Percentiles rank a stretch among this genome's conserved stretches.
These are phyloP conservation scores for Cutaneotrichosporon mucoides DNA, from an alignment of 1,284 basidiomycete genomes.

Conservation along the genomic window DNA sequence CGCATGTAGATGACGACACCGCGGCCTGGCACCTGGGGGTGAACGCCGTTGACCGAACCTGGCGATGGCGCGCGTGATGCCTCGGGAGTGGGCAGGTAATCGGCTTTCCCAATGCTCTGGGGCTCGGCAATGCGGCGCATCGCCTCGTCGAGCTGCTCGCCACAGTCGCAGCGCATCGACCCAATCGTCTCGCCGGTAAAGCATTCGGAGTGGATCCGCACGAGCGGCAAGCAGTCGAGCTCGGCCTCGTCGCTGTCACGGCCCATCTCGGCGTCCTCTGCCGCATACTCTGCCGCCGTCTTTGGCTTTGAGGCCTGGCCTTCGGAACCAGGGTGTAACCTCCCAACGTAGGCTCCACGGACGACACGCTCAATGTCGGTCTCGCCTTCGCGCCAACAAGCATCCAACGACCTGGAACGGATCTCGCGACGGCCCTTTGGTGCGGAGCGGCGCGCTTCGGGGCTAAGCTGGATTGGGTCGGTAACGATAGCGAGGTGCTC, in stretches of 20 bases:
- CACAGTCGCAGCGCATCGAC: conserved; percentile 98
- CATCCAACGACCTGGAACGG: conserved; percentile 76
- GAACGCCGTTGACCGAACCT: conserved; percentile 3
- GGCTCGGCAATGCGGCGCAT: conserved; percentile 83
- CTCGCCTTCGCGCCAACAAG: conserved; percentile 78
- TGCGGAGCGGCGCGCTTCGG: conserved; percentile 45
- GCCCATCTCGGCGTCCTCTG: conserved; percentile 9
- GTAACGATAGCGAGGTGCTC: conserved; percentile 98
- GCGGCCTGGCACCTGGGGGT: conserved; percentile 58
- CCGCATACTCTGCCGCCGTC: neutral
- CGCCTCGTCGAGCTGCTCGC: conserved; percentile 96
- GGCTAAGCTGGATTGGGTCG: conserved; percentile 71
- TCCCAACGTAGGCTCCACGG: conserved; percentile 88
- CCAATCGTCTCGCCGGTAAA: conserved; percentile 98
- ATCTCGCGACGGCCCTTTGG: conserved; percentile 54
- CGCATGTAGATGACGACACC: conserved; percentile 97
- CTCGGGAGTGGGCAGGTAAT: conserved; percentile 36
- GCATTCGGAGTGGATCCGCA: conserved; percentile 97
- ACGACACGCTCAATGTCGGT: conserved; percentile 91
- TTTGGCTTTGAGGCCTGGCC: conserved; percentile 29
- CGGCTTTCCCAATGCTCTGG: conserved; percentile 32
- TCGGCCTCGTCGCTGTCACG: conserved; percentile 9
- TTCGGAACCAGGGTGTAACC: conserved; percentile 52
- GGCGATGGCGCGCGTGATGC: conserved; percentile 34
- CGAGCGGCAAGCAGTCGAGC: conserved; percentile 61